Evolutionary conservation across 805 yeast species (phyloP), one percentile per base, ranked within the genome.

Genomic region (Candida odintsovae): DNA sequence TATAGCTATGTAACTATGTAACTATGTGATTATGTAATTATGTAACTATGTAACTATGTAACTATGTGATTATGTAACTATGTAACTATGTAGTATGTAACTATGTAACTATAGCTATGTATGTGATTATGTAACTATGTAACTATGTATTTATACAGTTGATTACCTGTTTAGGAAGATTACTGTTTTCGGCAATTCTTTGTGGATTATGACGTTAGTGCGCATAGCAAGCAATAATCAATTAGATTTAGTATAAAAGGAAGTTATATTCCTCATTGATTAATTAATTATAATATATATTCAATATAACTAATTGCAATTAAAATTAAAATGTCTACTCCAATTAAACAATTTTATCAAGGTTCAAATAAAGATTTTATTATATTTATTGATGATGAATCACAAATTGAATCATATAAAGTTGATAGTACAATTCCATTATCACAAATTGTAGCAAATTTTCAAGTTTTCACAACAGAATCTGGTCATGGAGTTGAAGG

Each of bases 401-500:
- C 75, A 0, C 69, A 69, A 2, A 72, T 73, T 29, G 60, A 76
- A 4, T 68, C 74, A 35, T 86, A 70, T 66, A 64, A 63, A 43
- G 69, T 70, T 22, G 78, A 78, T 35, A 81, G 80, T 48, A 49
- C 69, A 1, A 55, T 73, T 29, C 83, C 92, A 20, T 67, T 83
- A 47, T 68, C 79, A 12, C 81, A 78, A 37, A 75, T 84, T 5
- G 80, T 86, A 1, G 82, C 83, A 0, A 70, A 75, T 9, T 86
- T 77, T 69, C 77, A 83, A 56, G 73, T 88, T n/a, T 89, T 73
- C 60, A 71, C 76, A 20, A 76, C 78, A 46, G 73, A 74, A 50
- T 71, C 70, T 21, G 84, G 86, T 40, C 68, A 68, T 37, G 96
- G 95, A 28, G 68, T 80, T 4, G 86, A 79, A 55, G 96, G 96